Evolutionary conservation across 2,329 filamentous ascomycete genomes (phyloP).

Genomic region (Penicillium sp.): DNA sequence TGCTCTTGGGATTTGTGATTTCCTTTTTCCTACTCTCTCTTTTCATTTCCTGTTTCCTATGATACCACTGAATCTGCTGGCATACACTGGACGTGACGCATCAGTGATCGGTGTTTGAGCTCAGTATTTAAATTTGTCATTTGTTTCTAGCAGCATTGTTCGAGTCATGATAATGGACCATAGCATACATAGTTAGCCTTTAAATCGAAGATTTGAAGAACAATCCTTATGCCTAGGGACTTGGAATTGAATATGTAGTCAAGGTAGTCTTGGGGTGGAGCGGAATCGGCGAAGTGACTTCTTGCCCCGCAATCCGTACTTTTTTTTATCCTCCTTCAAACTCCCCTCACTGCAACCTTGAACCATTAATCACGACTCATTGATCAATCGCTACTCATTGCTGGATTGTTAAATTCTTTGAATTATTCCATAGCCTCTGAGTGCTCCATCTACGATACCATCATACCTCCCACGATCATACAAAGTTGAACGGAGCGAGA

Average conservation of each 20-base stretch:
- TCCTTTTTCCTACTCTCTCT: not conserved
- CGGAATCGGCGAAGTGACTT: not conserved
- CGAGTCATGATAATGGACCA: constrained; percentile 1
- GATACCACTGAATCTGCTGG: constrained; percentile 12
- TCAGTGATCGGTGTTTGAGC: constrained; percentile 9
- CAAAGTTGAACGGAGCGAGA: not conserved
- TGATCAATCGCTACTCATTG: no score
- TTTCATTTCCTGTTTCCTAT: constrained; percentile 1
- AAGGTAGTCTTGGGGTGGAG: no score
- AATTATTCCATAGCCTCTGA: not conserved
- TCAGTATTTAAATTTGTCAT: not conserved
- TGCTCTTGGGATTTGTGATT: not conserved
- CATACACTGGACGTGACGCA: constrained; percentile 11
- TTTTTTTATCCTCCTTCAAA: not conserved
- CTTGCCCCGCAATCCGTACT: not conserved
- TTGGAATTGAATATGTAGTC: no score
- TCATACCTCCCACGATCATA: not conserved
- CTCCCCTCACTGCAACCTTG: no score
- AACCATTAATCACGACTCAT: no score
- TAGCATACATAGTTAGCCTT: constrained; percentile 2
- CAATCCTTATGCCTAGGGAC: no score
- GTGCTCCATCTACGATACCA: not conserved
- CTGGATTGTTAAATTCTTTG: not conserved
- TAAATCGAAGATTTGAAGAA: not conserved
- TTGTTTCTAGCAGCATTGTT: not conserved